Conservation (phyloP, 2,329 filamentous ascomycete species). For the Emergomyces pasteurianus region DNA sequence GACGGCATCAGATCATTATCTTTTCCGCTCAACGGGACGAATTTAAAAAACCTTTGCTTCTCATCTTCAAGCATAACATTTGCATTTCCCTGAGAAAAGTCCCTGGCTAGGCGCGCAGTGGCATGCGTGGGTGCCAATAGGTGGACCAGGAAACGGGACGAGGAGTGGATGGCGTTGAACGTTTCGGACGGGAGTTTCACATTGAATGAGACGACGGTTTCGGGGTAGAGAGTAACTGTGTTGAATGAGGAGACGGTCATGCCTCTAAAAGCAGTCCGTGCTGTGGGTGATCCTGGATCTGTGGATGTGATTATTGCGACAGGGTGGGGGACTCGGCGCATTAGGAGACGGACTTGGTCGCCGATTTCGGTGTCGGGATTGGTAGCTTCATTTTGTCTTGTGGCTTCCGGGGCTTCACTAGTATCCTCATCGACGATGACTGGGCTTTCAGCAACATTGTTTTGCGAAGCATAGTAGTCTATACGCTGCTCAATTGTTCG, state of each 20-base stretch:
- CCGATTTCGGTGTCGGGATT: slow-evolving; percentile 3
- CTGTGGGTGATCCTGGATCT: slow-evolving; percentile 18
- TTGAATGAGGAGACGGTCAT: slow-evolving; percentile 52
- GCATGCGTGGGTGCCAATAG: slow-evolving; percentile 29
- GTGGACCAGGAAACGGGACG: slow-evolving; percentile 39
- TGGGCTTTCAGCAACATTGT: not conserved
- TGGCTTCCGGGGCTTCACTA: not conserved
- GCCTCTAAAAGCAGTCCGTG: slow-evolving; percentile 29
- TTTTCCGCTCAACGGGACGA: slow-evolving; percentile 1
- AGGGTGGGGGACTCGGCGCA: slow-evolving; percentile 45
- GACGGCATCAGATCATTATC: not conserved
- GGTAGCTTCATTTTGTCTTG: not conserved
- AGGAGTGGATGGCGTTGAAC: slow-evolving; percentile 38
- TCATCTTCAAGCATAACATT: slow-evolving; percentile 19
- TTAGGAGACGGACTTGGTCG: slow-evolving; percentile 31
- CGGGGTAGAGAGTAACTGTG: slow-evolving; percentile 44
- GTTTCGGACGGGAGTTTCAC: slow-evolving; percentile 46
- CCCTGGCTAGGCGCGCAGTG: slow-evolving; percentile 26
- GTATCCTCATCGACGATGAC: slow-evolving; percentile 1
- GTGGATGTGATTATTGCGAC: slow-evolving; percentile 45
- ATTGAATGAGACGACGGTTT: slow-evolving; percentile 51
- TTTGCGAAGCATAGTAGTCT: not conserved
- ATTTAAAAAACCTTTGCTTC: slow-evolving; percentile 7
- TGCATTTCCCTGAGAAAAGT: slow-evolving; percentile 30
- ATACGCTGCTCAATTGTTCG: not conserved